Evolutionary conservation across 805 yeast genomes (phyloP).

Genomic region (Saturnispora gosingensis): DNA sequence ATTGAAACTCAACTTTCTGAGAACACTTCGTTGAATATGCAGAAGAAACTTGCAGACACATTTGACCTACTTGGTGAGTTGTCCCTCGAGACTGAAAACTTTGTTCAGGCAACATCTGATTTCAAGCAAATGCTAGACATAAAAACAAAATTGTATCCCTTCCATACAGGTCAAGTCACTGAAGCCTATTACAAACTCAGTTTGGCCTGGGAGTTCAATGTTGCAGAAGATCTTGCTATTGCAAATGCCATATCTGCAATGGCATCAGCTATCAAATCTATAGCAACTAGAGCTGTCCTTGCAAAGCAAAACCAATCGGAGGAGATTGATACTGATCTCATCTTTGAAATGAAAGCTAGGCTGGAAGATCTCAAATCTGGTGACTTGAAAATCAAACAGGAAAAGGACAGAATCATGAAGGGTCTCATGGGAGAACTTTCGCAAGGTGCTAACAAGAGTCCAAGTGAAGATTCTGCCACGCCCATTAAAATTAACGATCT

Average conservation of each 20-base stretch:
- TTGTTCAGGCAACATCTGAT: conserved; percentile 67
- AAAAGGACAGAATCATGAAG: conserved; percentile 7
- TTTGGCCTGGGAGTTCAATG: conserved; percentile 57
- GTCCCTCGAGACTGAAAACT: conserved; percentile 82
- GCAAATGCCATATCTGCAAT: conserved; percentile 39
- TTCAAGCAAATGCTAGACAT: conserved; percentile 48
- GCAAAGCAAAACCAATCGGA: conserved; percentile 8
- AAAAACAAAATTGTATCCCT: conserved; percentile 42
- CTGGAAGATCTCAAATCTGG: conserved; percentile 39
- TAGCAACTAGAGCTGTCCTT: conserved; percentile 28
- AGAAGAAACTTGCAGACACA: conserved; percentile 57
- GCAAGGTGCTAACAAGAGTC: not conserved
- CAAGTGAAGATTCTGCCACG: not conserved
- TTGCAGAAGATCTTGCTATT: conserved; percentile 44
- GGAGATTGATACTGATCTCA: conserved; percentile 34
- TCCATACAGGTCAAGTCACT: conserved; percentile 49
- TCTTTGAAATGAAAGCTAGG: conserved; percentile 49
- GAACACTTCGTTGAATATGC: conserved; percentile 15
- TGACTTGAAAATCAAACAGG: conserved; percentile 2
- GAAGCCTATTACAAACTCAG: conserved; percentile 79
- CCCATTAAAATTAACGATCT: conserved; percentile 2
- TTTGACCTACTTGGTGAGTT: conserved; percentile 83
- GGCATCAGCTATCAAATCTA: conserved; percentile 35
- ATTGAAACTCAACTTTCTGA: not conserved
- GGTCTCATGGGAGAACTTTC: conserved; percentile 3